Percentiles rank a stretch among this genome's conserved stretches.
phyloP scores from a whole-genome alignment of 352 stramenopile genomes.

The Pythium rishiriense region DNA sequence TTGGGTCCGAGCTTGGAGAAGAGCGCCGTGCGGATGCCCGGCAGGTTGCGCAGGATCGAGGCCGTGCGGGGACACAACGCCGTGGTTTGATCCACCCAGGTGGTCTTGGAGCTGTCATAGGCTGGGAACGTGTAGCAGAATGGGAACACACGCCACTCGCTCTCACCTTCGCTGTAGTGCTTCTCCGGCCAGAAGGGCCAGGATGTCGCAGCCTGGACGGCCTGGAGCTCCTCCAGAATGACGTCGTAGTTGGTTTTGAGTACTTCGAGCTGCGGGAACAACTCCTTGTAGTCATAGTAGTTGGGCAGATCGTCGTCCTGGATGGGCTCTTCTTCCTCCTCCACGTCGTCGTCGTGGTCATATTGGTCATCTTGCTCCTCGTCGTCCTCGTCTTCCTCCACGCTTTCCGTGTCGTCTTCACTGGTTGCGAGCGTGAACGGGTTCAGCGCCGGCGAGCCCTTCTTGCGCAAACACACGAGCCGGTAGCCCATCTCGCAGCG shows the following conservation, averaged over 20 bases:
- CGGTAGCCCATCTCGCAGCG: slow-evolving; percentile 31
- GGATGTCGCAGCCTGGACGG: slow-evolving; percentile 49
- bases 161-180: slow-evolving; percentile 71
- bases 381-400: slow-evolving; percentile 31
- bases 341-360: slow-evolving; percentile 24
- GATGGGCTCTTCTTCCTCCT: slow-evolving; percentile 56
- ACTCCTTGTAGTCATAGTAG: slow-evolving; percentile 72
- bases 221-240: slow-evolving; percentile 79
- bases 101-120: slow-evolving; percentile 79
- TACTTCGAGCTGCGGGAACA: slow-evolving; percentile 78
- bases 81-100: slow-evolving; percentile 79
- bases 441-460: slow-evolving; percentile 11
- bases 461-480: slow-evolving; percentile 29
- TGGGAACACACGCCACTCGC: slow-evolving; percentile 86
- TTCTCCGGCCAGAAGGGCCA: slow-evolving; percentile 89
- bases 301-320: slow-evolving; percentile 70
- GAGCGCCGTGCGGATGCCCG: slow-evolving; percentile 79
- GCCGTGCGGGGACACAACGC: slow-evolving; percentile 79
- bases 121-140: slow-evolving; percentile 92
- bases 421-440: slow-evolving; percentile 9
- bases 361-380: slow-evolving; percentile 34
- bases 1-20: slow-evolving; percentile 88
- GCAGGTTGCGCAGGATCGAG: slow-evolving; percentile 60
- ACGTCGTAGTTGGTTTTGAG: slow-evolving; percentile 68
- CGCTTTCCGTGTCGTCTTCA: neutral